These are phyloP conservation scores for Quercus tomentella DNA, from an alignment of 331 rosid genomes.

Conservation along the genomic window DNA sequence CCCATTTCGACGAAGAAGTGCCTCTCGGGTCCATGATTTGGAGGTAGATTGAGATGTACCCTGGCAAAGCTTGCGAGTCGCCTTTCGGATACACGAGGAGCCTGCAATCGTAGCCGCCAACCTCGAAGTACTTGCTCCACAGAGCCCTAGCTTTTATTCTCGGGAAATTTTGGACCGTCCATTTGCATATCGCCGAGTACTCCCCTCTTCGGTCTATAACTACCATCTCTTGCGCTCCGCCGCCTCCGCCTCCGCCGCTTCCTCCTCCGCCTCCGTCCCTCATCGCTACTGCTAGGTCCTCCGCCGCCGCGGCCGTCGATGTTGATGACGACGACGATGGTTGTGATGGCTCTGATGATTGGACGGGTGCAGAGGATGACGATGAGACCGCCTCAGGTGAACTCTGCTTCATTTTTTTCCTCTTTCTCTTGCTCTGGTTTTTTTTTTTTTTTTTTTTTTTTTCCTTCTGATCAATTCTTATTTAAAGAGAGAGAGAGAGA, in stretches of 20 bases:
- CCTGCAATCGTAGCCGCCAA: constrained; percentile 98
- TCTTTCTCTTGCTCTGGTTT: constrained; percentile 6
- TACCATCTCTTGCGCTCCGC: constrained; percentile 83
- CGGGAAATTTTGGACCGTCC: constrained; percentile 95
- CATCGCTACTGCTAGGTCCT: constrained; percentile 58
- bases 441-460: neutral
- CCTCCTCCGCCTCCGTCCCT: constrained; percentile 88
- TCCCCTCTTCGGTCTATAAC: constrained; percentile 78
- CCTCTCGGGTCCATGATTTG: constrained; percentile 99
- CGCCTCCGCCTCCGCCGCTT: constrained; percentile 80
- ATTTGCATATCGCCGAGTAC: constrained; percentile 81
- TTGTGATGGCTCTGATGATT: constrained; percentile 53
- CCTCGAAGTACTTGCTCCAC: constrained; percentile 99
- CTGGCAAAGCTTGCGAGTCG: constrained; percentile 91
- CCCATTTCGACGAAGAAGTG: constrained; percentile 93
- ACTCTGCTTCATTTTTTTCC: constrained; percentile 71
- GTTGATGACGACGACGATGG: constrained; percentile 38
- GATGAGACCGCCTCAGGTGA: constrained; percentile 79
- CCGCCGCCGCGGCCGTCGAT: constrained; percentile 56
- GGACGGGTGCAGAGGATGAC: constrained; percentile 42
- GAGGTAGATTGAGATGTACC: constrained; percentile 89
- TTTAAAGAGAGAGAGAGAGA: constrained; percentile 12
- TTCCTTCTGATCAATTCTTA: neutral
- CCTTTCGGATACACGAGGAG: constrained; percentile 92
- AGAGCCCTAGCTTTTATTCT: constrained; percentile 93